Percentiles rank a stretch among this genome's conserved stretches.
phyloP scores from a whole-genome alignment of 805 yeast genomes.

The Danielia oregonensis region DNA sequence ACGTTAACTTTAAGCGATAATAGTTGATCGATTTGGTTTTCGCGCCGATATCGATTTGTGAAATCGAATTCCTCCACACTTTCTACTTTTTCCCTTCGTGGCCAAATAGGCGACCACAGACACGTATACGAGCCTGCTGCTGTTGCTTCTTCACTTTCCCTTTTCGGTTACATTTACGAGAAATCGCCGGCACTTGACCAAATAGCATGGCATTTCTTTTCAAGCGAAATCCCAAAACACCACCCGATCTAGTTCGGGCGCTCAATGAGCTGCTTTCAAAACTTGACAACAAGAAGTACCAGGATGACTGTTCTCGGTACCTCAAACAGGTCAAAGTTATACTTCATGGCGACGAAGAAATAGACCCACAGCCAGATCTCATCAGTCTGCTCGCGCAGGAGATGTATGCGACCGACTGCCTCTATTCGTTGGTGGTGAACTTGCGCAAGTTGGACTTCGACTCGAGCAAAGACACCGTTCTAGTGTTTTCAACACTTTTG shows the following conservation, averaged over 20 bases:
- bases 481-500: slow-evolving; percentile 69
- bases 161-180: too few species aligned
- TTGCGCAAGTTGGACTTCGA: slow-evolving; percentile 80
- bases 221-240: slow-evolving; percentile 86
- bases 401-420: slow-evolving; percentile 65
- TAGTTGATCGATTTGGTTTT: too few species aligned
- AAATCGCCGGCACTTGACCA: too few species aligned
- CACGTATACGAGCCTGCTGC: too few species aligned
- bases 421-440: slow-evolving; percentile 56
- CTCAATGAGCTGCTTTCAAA: slow-evolving; percentile 70
- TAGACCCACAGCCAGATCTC: slow-evolving; percentile 66
- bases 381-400: slow-evolving; percentile 77
- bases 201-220: slow-evolving; percentile 92
- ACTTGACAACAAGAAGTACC: slow-evolving; percentile 51
- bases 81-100: too few species aligned
- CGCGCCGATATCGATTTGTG: too few species aligned
- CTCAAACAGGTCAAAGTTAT: slow-evolving; percentile 62
- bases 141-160: too few species aligned
- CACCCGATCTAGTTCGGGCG: slow-evolving; percentile 74
- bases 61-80: too few species aligned
- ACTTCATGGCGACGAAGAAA: slow-evolving; percentile 66
- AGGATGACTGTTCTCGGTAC: slow-evolving; percentile 71
- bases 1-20: too few species aligned
- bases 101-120: too few species aligned
- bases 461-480: slow-evolving; percentile 76